Percentiles rank a stretch among this genome's conserved stretches.
These are phyloP conservation scores for Tylopilus subfusipes DNA, from an alignment of 768 basidiomycete species.

Conservation along the genomic window DNA sequence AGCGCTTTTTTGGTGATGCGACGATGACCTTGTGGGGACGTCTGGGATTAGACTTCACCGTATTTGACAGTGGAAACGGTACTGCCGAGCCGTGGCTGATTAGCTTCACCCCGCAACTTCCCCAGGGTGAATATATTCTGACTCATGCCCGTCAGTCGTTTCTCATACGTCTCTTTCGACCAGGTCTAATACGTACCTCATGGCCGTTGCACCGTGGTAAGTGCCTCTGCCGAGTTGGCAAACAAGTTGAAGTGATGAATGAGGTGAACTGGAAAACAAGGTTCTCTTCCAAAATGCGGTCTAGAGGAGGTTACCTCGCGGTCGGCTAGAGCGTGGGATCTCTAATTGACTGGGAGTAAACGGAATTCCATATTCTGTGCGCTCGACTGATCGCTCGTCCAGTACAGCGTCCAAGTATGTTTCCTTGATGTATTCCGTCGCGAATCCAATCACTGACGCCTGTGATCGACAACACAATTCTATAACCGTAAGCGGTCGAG, in stretches of 20 bases:
- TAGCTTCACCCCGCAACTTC: conserved; percentile 33
- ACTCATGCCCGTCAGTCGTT: conserved; percentile 32
- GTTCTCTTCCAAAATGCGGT: conserved; percentile 21
- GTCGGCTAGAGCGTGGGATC: conserved; percentile 38
- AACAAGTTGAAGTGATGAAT: background rate
- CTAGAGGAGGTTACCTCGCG: conserved; percentile 36
- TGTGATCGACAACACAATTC: conserved; percentile 12
- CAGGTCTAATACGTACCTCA: background rate
- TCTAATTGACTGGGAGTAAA: conserved; percentile 40
- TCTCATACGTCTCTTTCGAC: background rate
- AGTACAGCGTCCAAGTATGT: conserved; percentile 41
- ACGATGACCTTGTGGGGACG: background rate
- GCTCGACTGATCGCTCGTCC: background rate
- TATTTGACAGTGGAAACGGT: conserved; percentile 36
- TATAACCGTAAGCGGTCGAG: conserved; percentile 26
- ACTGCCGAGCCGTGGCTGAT: conserved; percentile 36
- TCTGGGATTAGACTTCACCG: conserved; percentile 30
- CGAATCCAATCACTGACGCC: conserved; percentile 2
- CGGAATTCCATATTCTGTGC: background rate
- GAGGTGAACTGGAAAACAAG: conserved; percentile 7
- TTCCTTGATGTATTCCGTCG: background rate
- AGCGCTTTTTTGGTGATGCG: background rate
- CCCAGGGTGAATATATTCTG: conserved; percentile 17
- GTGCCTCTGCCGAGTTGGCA: background rate
- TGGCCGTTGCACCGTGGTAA: conserved; percentile 25